phyloP scores from a whole-genome alignment of 148 eudicot genomes.

The Cornus suecica region DNA sequence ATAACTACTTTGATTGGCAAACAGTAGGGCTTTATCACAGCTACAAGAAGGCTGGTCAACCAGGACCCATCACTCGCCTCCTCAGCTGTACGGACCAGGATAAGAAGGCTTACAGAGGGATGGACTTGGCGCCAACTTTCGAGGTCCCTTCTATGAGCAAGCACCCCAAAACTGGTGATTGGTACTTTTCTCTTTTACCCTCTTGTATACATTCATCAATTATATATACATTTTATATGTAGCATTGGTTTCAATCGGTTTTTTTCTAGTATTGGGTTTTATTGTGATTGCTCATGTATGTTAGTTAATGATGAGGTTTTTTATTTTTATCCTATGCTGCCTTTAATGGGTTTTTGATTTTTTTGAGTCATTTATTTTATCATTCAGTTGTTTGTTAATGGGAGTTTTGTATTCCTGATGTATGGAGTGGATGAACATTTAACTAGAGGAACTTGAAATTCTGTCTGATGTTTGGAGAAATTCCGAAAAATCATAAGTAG shows the following conservation, averaged over 20 bases:
- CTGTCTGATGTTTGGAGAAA: neutral
- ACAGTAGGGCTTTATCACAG: constrained; percentile 95
- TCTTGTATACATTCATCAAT: neutral
- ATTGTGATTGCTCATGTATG: neutral
- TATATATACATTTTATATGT: neutral
- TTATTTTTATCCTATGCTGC: neutral
- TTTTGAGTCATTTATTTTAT: neutral
- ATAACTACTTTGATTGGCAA: constrained; percentile 96
- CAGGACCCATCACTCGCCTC: constrained; percentile 90
- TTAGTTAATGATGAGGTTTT: too few relatives aligned
- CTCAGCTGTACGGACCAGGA: constrained; percentile 91
- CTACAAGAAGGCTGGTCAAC: constrained; percentile 68
- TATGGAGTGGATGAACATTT: neutral
- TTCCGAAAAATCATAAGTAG: neutral
- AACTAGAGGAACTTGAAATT: neutral
- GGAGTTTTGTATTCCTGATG: too few relatives aligned
- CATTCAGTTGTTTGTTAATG: too few relatives aligned
- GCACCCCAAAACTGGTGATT: constrained; percentile 93
- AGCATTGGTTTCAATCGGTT: neutral
- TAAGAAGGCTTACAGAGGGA: constrained; percentile 65
- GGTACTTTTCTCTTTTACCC: constrained; percentile 36
- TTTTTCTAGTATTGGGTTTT: neutral
- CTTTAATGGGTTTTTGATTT: neutral
- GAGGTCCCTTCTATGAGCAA: constrained; percentile 93
- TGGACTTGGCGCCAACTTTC: constrained; percentile 91